phyloP scores from a whole-genome alignment of 495 filamentous ascomycete genomes.

The Letharia columbiana region DNA sequence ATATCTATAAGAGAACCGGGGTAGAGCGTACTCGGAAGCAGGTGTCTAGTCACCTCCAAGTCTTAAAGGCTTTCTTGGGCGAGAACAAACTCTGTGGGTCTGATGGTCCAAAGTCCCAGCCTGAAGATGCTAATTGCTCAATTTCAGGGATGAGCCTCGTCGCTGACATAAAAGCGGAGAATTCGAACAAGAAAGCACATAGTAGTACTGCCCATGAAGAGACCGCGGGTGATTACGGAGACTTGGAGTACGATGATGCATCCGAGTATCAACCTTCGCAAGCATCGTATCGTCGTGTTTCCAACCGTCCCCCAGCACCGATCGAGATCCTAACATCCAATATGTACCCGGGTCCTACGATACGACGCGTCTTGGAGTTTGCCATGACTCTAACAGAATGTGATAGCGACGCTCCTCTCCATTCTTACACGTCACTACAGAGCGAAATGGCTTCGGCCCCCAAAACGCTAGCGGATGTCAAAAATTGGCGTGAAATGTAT shows the following conservation, averaged over 20 bases:
- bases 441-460: slow-evolving; percentile 33
- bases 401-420: slow-evolving; percentile 16
- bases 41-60: slow-evolving; percentile 94
- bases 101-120: background rate
- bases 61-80: slow-evolving; percentile 74
- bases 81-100: slow-evolving; percentile 44
- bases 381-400: slow-evolving; percentile 40
- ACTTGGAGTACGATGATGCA: background rate
- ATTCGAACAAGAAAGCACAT: slow-evolving; percentile 8
- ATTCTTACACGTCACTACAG: slow-evolving; percentile 45
- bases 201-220: background rate
- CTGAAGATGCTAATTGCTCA: slow-evolving; percentile 5
- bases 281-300: slow-evolving; percentile 1
- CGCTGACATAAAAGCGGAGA: slow-evolving; percentile 4
- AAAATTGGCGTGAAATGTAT: slow-evolving; percentile 40
- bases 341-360: slow-evolving; percentile 13
- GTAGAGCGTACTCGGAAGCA: slow-evolving; percentile 68
- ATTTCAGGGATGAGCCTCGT: slow-evolving; percentile 24
- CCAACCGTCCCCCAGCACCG: background rate
- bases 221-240: background rate
- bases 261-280: background rate
- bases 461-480: slow-evolving; percentile 36
- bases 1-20: slow-evolving; percentile 62
- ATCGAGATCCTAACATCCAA: background rate
- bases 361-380: slow-evolving; percentile 39